Evolutionary conservation across 257 asterid species (phyloP).

Genomic region (Cinchona pubescens): DNA sequence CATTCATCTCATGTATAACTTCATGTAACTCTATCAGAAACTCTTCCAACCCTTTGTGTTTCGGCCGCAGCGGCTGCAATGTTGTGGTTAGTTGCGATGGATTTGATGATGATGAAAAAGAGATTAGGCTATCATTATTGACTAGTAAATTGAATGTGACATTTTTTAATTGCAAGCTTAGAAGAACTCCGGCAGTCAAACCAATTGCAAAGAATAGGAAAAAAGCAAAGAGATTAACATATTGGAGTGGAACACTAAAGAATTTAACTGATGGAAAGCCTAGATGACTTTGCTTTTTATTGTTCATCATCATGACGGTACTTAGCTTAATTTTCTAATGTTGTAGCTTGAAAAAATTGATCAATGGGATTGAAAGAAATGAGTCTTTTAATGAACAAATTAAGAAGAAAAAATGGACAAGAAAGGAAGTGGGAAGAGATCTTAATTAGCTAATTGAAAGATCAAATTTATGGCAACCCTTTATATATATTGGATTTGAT

Average conservation of each 20-base stretch:
- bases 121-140: slow-evolving; percentile 44
- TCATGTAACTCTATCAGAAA: slow-evolving; percentile 23
- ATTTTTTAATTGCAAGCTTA: slow-evolving; percentile 50
- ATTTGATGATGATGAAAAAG: slow-evolving; percentile 26
- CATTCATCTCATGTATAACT: slow-evolving; percentile 51
- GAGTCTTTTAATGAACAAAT: too few species aligned
- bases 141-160: slow-evolving; percentile 53
- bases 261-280: slow-evolving; percentile 2
- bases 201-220: slow-evolving; percentile 47
- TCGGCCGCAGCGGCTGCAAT: neutral
- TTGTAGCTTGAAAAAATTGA: neutral
- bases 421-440: too few species aligned
- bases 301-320: neutral
- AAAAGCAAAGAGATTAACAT: slow-evolving; percentile 33
- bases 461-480: too few species aligned
- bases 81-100: slow-evolving; percentile 9
- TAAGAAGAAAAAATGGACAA: too few species aligned
- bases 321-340: neutral
- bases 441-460: too few species aligned
- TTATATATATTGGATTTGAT: too few species aligned
- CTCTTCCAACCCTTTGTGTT: slow-evolving; percentile 1
- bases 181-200: slow-evolving; percentile 45
- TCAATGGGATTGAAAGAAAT: neutral
- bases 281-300: neutral
- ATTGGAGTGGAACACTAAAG: slow-evolving; percentile 24